phyloP scores from a whole-genome alignment of 495 filamentous ascomycete species.

The Delitschia confertaspora region DNA sequence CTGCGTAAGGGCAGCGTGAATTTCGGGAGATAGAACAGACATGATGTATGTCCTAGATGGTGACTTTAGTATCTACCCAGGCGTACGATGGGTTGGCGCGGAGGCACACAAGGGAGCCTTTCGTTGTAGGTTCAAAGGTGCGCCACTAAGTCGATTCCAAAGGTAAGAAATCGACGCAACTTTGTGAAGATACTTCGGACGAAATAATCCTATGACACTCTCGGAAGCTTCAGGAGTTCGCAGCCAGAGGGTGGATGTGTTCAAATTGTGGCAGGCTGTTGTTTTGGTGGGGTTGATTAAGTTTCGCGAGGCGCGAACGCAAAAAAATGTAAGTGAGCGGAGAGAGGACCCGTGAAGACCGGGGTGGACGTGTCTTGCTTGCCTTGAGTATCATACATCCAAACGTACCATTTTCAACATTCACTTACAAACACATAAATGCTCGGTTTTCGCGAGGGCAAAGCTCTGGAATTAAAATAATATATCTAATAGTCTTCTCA shows the following conservation, averaged over 20 bases:
- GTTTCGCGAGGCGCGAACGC: slow-evolving; percentile 13
- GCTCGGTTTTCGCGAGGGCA: no score
- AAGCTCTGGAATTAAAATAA: no score
- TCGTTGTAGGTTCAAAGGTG: background rate
- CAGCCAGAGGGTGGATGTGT: slow-evolving; percentile 2
- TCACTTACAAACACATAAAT: no score
- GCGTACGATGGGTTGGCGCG: slow-evolving; percentile 2
- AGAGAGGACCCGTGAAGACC: background rate
- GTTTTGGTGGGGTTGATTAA: slow-evolving; percentile 19
- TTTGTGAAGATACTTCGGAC: no score
- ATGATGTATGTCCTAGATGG: slow-evolving; percentile 39
- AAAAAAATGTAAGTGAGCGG: slow-evolving; percentile 4
- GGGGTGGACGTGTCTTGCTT: slow-evolving; percentile 8
- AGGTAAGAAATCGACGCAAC: no score
- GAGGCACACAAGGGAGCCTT: slow-evolving; percentile 7
- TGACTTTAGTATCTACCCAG: slow-evolving; percentile 5
- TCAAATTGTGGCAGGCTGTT: slow-evolving; percentile 13
- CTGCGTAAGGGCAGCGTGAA: slow-evolving; percentile 72
- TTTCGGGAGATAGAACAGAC: slow-evolving; percentile 75
- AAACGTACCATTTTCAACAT: no score
- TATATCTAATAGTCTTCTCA: no score
- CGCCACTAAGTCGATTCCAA: no score
- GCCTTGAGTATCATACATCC: no score
- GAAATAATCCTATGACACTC: no score
- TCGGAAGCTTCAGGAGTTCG: slow-evolving; percentile 9